A percentile compares a stretch with the other conserved stretches of the same genome.
phyloP scores from a whole-genome alignment of 192 early-diverging fungal species.

The Podochytrium sp. region DNA sequence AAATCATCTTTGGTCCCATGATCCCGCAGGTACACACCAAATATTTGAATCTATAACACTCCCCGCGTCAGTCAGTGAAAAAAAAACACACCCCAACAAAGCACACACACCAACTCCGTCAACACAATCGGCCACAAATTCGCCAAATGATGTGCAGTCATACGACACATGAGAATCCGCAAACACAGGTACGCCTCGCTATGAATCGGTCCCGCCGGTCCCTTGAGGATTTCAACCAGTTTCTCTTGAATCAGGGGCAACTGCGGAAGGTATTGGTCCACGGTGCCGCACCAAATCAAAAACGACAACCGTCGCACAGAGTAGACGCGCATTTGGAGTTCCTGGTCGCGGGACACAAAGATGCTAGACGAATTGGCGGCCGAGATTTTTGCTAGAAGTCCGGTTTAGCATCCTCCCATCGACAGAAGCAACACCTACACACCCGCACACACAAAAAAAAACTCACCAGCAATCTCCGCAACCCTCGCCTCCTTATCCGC shows the following conservation, averaged over 20 bases:
- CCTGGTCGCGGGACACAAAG: conserved; percentile 85
- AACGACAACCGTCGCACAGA: conserved; percentile 79
- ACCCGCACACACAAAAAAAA: background rate
- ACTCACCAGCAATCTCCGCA: conserved; percentile 63
- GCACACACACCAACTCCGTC: conserved; percentile 75
- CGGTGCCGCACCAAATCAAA: conserved; percentile 71
- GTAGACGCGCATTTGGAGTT: conserved; percentile 68
- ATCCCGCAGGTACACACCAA: conserved; percentile 60
- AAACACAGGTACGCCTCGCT: conserved; percentile 85
- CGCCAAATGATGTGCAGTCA: conserved; percentile 80
- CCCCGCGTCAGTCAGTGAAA: too few relatives aligned
- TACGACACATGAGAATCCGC: conserved; percentile 76
- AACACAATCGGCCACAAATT: conserved; percentile 92
- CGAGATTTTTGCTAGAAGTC: conserved; percentile 69
- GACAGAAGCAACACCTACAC: background rate
- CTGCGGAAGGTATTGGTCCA: conserved; percentile 79
- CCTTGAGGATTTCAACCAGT: conserved; percentile 84
- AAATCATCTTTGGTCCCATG: conserved; percentile 62
- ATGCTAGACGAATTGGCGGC: conserved; percentile 70
- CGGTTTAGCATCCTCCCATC: background rate
- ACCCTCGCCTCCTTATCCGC: conserved; percentile 77
- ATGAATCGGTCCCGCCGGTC: conserved; percentile 70
- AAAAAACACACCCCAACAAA: background rate
- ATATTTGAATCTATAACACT: conserved; percentile 68
- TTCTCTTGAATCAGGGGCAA: conserved; percentile 85